Percentiles rank a stretch among this genome's conserved stretches.
phyloP scores from a whole-genome alignment of 2,329 filamentous ascomycete genomes.

The Aspergillus intermedius region DNA sequence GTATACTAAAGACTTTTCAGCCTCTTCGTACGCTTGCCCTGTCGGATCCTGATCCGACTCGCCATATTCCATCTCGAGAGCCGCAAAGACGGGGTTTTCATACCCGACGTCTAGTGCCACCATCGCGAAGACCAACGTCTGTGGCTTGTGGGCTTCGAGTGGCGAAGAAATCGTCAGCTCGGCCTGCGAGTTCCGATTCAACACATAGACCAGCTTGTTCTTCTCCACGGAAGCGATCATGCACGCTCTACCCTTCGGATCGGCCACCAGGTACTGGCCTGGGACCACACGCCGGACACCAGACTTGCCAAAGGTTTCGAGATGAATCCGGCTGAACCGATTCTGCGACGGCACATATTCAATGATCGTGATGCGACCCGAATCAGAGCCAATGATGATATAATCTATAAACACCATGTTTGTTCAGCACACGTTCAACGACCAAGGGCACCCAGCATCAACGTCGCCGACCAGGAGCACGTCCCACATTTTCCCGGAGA shows the following conservation, averaged over 20 bases:
- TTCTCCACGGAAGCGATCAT: slow-evolving; percentile 93
- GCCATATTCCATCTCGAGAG: slow-evolving; percentile 86
- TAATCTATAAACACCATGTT: slow-evolving; percentile 60
- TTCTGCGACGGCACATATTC: slow-evolving; percentile 86
- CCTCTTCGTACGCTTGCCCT: slow-evolving; percentile 70
- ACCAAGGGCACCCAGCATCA: slow-evolving; percentile 21
- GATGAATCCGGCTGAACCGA: slow-evolving; percentile 78
- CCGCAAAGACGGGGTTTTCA: slow-evolving; percentile 92
- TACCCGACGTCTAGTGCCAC: slow-evolving; percentile 91
- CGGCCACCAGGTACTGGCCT: slow-evolving; percentile 90
- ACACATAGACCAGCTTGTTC: slow-evolving; percentile 98
- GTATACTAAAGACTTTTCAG: slow-evolving; percentile 89
- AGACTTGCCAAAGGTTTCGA: slow-evolving; percentile 98
- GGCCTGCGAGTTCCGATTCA: slow-evolving; percentile 90
- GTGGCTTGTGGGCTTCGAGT: slow-evolving; percentile 88
- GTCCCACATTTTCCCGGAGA: slow-evolving; percentile 16
- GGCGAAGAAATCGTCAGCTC: slow-evolving; percentile 96
- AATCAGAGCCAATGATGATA: slow-evolving; percentile 91
- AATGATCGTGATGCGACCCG: slow-evolving; percentile 86
- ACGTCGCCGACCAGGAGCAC: slow-evolving; percentile 29
- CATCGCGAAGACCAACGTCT: slow-evolving; percentile 81
- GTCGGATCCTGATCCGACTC: slow-evolving; percentile 87
- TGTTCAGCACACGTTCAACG: slow-evolving; percentile 38
- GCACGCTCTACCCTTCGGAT: slow-evolving; percentile 92
- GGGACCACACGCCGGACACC: slow-evolving; percentile 88